Evolutionary conservation across 192 early-diverging fungal species (phyloP).

Genomic region (Coemansia sp.): DNA sequence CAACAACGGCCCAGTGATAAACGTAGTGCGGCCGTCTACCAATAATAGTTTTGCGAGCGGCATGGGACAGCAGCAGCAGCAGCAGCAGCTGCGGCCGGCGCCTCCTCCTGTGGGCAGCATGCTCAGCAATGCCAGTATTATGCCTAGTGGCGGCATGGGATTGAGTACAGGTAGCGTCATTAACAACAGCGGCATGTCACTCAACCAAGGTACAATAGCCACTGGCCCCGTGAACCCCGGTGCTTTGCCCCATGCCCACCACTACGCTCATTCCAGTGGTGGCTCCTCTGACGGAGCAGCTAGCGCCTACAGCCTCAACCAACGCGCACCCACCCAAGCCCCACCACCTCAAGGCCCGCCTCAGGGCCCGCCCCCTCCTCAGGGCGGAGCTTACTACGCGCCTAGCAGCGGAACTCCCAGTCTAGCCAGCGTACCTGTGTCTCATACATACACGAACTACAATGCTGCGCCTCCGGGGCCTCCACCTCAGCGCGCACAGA

Average conservation of each 20-base stretch:
- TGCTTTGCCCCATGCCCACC: background rate
- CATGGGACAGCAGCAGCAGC: conserved; percentile 10
- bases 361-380: background rate
- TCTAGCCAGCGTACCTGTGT: background rate
- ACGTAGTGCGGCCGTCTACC: background rate
- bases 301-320: background rate
- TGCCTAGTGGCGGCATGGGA: conserved; percentile 1
- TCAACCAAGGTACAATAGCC: background rate
- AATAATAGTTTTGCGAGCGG: conserved; percentile 7
- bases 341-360: background rate
- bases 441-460: background rate
- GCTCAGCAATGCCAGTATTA: conserved; percentile 6
- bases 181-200: background rate
- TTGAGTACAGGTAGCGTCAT: background rate
- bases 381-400: background rate
- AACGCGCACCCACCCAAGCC: background rate
- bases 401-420: background rate
- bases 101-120: background rate
- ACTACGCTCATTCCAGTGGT: background rate
- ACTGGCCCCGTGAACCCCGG: background rate
- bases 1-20: background rate
- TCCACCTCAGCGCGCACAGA: background rate
- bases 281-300: background rate
- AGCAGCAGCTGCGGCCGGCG: background rate
- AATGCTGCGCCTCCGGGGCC: background rate